Evolutionary conservation across 768 basidiomycete species (phyloP), one percentile per base, ranked within the genome.

Genomic region (Mycena floridula): DNA sequence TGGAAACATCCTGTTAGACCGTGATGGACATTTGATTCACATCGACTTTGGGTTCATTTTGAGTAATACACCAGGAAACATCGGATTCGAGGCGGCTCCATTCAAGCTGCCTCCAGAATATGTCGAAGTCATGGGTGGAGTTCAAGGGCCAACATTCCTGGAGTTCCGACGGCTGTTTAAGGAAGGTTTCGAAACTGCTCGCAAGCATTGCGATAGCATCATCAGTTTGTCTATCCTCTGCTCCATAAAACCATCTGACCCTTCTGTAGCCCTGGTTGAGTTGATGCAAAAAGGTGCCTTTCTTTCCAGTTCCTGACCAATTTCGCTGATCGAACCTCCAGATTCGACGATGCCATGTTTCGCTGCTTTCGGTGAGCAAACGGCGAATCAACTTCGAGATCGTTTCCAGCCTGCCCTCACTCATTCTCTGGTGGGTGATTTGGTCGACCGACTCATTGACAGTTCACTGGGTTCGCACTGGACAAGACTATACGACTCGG

Each of bases 11-110:
- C 77, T 99, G 5, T 69, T 99, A 38, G 96, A 98, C 65, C 81
- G 90, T 43, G 91, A 96, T 25, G 96, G 96, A 0, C 94, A 94
- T 54, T 72, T 96, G 20, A 85, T 96, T 40, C 90, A 99, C 61
- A 99, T 99, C 49, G 96, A 98, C 63, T 99, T 98, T 60, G 96
- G 96, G 2, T 98, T 98, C 69, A 95, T 98, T 75, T 74, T 98
- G 25, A 87, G 87, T 35, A 97, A 97, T 62, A 92, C 94, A 1
- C 96, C 96, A 0, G 95, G 95, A 16, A 95, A 95, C 59, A 87
- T 99, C 50, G 89, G 95, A 22, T 98, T 99, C 61, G 96, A 99
- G 66, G 95, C 94, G n/a, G 94, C 96, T 2, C 96, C 96, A 1
- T 99, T 99, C 76, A 99, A 99, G 62, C 67, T 98, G 11, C 84